Base-by-base conservation (phyloP, 2,329 filamentous ascomycete species). In the Aspergillus cejpii region DNA sequence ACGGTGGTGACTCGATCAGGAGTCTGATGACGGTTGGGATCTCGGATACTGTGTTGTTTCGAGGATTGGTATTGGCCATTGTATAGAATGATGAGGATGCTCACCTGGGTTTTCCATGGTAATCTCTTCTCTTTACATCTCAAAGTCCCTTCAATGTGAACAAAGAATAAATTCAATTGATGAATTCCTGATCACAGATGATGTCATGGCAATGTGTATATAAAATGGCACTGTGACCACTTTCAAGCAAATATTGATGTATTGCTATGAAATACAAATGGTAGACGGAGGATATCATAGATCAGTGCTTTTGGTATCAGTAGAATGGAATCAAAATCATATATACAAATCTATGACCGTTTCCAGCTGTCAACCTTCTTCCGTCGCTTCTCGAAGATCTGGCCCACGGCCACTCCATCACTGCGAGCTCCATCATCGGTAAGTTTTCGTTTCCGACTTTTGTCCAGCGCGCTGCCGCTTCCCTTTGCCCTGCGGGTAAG, bases 381-480 rank as follows among this genome's bases (percentile, higher is more conserved):
- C 44, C 69, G 60, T 17, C 68, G 64, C 51, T 70, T 70, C 45
- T 70, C 67, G 40, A 70, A 70, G 29, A 63, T 60, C 46, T 89
- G 84, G 19, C 90, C 90, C 60, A 89, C 80, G 46, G 80, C 78
- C 5, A 71, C 71, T 6, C 74, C 70, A 62, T 79, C 83, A 21
- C 78, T 79, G 46, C 84, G 78, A 5, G 80, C 81, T 0, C 85
- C 82, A 66, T 94, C 89, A 15, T 90, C 84, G 17, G 72, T 70
- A 20, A 78, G 73, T 20, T 77, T 77, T 55, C 90, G 78, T 76
- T 96, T 96, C 51, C 90, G 78, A 64, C 89, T 94, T 75, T 84
- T 90, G 61, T 94, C 90, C 54, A 87, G 61, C 0, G 79, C 77
- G 53, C 76, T 70, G 39, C 74, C 64, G 53, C 74, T 73, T 27